A percentile compares a stretch with the other conserved stretches of the same genome.
These are phyloP conservation scores for Hyphopichia burtonii DNA, from an alignment of 1,139 yeast species.

Conservation along the genomic window DNA sequence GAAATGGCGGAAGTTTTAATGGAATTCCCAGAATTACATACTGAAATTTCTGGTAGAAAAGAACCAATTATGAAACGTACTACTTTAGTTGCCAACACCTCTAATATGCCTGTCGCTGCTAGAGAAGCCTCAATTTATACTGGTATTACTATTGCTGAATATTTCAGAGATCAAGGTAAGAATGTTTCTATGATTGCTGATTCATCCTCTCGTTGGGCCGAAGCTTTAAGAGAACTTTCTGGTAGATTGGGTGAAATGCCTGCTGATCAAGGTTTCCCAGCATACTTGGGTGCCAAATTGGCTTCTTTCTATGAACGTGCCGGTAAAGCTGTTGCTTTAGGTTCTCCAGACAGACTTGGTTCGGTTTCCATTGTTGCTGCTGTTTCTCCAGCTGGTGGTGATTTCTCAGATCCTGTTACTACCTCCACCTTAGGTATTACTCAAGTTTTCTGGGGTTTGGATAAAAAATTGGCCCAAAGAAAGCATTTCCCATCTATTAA, in stretches of 20 bases:
- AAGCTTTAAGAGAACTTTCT: slow-evolving; percentile 98
- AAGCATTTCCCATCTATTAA: slow-evolving; percentile 99
- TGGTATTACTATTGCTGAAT: slow-evolving; percentile 97
- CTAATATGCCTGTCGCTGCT: slow-evolving; percentile 99
- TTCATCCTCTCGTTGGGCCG: slow-evolving; percentile 99
- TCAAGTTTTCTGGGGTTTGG: slow-evolving; percentile 99
- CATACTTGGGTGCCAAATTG: slow-evolving; percentile 96
- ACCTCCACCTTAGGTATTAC: slow-evolving; percentile 98
- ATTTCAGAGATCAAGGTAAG: slow-evolving; percentile 99
- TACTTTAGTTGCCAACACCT: slow-evolving; percentile 95
- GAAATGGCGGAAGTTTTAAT: slow-evolving; percentile 99
- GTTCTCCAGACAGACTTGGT: slow-evolving; percentile 94
- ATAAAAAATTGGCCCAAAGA: slow-evolving; percentile 98
- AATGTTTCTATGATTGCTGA: slow-evolving; percentile 99
- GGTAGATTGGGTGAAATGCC: slow-evolving; percentile 99
- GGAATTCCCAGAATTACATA: slow-evolving; percentile 98
- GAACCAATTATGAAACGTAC: slow-evolving; percentile 99
- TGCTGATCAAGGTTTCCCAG: slow-evolving; percentile 99
- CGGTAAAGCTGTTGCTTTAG: slow-evolving; percentile 92
- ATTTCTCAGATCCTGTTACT: slow-evolving; percentile 99
- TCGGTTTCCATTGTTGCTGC: slow-evolving; percentile 99
- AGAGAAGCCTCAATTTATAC: slow-evolving; percentile 99
- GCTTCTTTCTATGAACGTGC: slow-evolving; percentile 99
- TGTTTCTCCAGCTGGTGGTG: slow-evolving; percentile 99
- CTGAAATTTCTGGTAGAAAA: slow-evolving; percentile 87